A percentile compares a stretch with the other conserved stretches of the same genome.
Conservation (phyloP, 768 basidiomycete species). For the Auriscalpium orientale region DNA sequence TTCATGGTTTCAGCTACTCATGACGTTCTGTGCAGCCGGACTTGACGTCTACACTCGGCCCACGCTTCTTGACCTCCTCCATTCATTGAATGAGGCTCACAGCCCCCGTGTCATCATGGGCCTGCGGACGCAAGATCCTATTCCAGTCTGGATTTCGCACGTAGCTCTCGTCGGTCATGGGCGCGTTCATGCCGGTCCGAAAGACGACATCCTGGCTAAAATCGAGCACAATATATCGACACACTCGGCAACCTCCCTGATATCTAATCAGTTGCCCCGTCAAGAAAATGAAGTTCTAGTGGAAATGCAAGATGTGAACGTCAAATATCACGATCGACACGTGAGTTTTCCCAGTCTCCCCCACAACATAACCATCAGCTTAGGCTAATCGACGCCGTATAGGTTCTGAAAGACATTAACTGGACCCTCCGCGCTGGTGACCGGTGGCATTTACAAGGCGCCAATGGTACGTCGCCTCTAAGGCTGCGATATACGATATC, state of each 20-base stretch:
- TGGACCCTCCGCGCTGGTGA: constrained; percentile 83
- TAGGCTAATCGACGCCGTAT: neutral
- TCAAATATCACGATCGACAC: constrained; percentile 6
- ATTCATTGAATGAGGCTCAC: constrained; percentile 38
- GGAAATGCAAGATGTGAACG: constrained; percentile 53
- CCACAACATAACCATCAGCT: neutral
- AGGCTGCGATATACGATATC: neutral
- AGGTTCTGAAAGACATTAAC: constrained; percentile 71
- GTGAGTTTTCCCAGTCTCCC: neutral
- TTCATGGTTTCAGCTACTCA: neutral
- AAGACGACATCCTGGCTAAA: constrained; percentile 32
- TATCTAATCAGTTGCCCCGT: neutral
- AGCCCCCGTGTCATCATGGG: constrained; percentile 59
- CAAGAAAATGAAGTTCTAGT: constrained; percentile 38
- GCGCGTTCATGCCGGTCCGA: constrained; percentile 44
- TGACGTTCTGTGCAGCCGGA: constrained; percentile 49
- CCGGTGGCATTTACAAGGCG: constrained; percentile 84
- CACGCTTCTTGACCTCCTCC: constrained; percentile 46
- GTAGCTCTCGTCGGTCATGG: constrained; percentile 46
- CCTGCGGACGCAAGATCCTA: constrained; percentile 58
- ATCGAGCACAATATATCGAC: neutral
- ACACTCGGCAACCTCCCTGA: too few species aligned
- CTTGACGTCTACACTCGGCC: constrained; percentile 59
- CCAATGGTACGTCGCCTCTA: constrained; percentile 54
- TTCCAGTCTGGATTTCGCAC: constrained; percentile 71